Evolutionary conservation across 2,329 filamentous ascomycete species (phyloP).

Genomic region (Diaporthe amygdali): DNA sequence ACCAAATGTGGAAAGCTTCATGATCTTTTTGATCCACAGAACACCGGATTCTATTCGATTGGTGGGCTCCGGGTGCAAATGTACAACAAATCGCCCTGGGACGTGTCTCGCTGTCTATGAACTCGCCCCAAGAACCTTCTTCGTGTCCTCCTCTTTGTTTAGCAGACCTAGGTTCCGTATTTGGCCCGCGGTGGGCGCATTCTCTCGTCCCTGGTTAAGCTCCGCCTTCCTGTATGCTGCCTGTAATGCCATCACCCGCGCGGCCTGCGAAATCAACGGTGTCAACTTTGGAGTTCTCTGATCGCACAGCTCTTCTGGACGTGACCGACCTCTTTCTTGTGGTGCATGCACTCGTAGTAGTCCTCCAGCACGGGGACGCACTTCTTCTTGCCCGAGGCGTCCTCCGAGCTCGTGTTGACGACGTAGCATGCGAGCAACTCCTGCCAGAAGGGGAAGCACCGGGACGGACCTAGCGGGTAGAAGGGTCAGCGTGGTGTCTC

Average conservation of each 20-base stretch:
- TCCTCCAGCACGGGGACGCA: constrained; percentile 87
- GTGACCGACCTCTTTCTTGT: constrained; percentile 90
- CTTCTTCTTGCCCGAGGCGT: constrained; percentile 83
- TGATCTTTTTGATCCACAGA: neutral
- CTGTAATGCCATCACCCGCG: constrained; percentile 80
- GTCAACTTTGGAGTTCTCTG: constrained; percentile 1
- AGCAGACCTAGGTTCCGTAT: constrained; percentile 87
- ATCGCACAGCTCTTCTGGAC: neutral
- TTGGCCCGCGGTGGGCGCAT: constrained; percentile 81
- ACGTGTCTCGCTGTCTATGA: constrained; percentile 24
- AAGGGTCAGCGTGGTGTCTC: constrained; percentile 15
- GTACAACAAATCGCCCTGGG: neutral
- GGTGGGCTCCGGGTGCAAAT: neutral
- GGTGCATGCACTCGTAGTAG: constrained; percentile 98
- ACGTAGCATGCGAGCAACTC: constrained; percentile 98
- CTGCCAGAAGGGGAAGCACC: constrained; percentile 99
- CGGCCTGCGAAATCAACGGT: constrained; percentile 59
- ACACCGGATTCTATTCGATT: neutral
- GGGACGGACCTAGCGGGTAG: constrained; percentile 58
- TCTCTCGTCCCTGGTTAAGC: constrained; percentile 76
- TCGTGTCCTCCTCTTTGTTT: constrained; percentile 81
- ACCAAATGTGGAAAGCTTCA: neutral
- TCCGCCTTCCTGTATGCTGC: constrained; percentile 83
- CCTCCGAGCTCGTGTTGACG: constrained; percentile 83
- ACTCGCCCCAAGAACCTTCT: constrained; percentile 55